phyloP scores from a whole-genome alignment of 345 rosid genomes.

The Viola odorata region DNA sequence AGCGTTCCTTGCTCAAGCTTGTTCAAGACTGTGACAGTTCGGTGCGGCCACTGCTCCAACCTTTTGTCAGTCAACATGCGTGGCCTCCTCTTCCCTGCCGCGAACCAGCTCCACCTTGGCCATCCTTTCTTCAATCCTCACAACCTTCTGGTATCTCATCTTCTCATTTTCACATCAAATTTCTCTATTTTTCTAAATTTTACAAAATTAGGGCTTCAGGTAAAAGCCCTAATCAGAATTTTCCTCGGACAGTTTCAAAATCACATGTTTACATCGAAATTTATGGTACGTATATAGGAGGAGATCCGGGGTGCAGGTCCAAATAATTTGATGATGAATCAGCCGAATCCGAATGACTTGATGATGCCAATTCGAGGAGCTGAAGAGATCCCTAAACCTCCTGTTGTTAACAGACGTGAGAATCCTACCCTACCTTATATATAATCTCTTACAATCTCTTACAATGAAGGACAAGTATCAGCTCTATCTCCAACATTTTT shows the following conservation, averaged over 20 bases:
- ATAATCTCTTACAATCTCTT: background rate
- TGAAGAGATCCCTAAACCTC: constrained; percentile 66
- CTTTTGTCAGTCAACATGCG: constrained; percentile 84
- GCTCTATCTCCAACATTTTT: background rate
- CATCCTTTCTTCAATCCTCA: constrained; percentile 72
- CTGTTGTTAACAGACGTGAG: constrained; percentile 80
- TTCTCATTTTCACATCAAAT: background rate
- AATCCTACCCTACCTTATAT: background rate
- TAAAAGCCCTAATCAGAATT: too few species aligned
- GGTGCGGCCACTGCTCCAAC: constrained; percentile 94
- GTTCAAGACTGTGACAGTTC: constrained; percentile 91
- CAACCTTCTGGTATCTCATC: constrained; percentile 28
- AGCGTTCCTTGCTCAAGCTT: constrained; percentile 94
- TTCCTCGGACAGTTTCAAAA: background rate
- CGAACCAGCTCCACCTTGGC: constrained; percentile 71
- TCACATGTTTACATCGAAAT: background rate
- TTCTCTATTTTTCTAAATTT: background rate
- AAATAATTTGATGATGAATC: constrained; percentile 61
- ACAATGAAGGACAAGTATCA: background rate
- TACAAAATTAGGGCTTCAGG: constrained; percentile 14
- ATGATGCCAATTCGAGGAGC: constrained; percentile 47
- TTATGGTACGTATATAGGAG: constrained; percentile 40
- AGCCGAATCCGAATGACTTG: constrained; percentile 47
- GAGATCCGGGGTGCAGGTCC: constrained; percentile 63
- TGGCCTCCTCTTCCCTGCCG: constrained; percentile 53